phyloP scores from a whole-genome alignment of 2,329 filamentous ascomycete genomes.

The Talaromyces sp. region DNA sequence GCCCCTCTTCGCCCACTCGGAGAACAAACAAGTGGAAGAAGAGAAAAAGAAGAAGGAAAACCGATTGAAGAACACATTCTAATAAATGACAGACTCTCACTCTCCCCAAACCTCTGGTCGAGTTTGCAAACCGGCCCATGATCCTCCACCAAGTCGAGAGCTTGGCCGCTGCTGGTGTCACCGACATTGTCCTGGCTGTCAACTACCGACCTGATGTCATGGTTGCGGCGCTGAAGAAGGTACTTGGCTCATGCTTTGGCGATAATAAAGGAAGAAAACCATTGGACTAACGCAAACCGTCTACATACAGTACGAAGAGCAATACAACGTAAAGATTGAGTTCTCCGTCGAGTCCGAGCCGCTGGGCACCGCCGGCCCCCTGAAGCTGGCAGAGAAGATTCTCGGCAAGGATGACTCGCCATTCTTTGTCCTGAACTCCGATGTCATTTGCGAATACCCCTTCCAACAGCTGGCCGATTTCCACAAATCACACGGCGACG shows the following conservation, averaged over 20 bases:
- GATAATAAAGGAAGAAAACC: background rate
- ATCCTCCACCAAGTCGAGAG: constrained; percentile 97
- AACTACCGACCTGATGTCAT: constrained; percentile 99
- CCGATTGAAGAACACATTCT: background rate
- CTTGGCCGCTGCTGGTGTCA: constrained; percentile 87
- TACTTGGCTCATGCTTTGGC: constrained; percentile 29
- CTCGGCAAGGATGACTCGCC: constrained; percentile 88
- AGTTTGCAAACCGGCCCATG: constrained; percentile 99
- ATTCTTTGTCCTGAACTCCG: constrained; percentile 98
- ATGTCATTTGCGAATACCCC: constrained; percentile 96
- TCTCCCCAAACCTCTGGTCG: constrained; percentile 92
- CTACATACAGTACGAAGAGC: constrained; percentile 67
- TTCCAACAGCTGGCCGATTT: constrained; percentile 86
- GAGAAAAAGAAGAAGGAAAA: background rate
- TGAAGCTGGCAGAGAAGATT: constrained; percentile 91
- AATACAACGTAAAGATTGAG: constrained; percentile 91
- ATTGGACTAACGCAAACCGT: background rate
- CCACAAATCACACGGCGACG: constrained; percentile 87
- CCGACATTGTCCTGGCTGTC: constrained; percentile 94
- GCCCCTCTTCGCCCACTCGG: constrained; percentile 4
- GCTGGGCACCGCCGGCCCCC: constrained; percentile 85
- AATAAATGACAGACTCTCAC: constrained; percentile 68
- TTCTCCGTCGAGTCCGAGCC: constrained; percentile 97
- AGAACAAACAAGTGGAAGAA: background rate
- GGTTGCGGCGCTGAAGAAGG: constrained; percentile 88